Base-by-base conservation (phyloP, 73 alveolate species). In the Durusdinium trenchii region DNA sequence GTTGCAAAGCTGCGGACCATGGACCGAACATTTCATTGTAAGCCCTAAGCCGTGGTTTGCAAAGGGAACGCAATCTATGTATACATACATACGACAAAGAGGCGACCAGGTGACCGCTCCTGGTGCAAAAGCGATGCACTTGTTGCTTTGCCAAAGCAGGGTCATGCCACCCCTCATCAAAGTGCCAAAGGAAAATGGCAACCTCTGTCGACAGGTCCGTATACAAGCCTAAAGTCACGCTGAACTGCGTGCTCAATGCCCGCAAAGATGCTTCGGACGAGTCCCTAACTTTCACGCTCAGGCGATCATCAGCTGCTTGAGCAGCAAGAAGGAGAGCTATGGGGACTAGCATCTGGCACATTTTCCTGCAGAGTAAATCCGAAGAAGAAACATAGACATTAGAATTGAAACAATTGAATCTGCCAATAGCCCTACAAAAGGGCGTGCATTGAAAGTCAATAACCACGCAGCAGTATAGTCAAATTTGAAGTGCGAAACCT, bases 131-230 rank as follows among this genome's bases (percentile, higher is more conserved):
- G 6, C 42, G 10, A 32, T 38, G 81, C 45, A 26, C 42, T 32
- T 67, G 45, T 26, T 32, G 10, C 81, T 32, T 14, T 32, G 81
- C 28, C 81, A 67, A 32, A 67, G 81, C 35, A 32, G 81, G 81
- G 81, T 67, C 81, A 32, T 67, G 81, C 81, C 81, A 67, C 12
- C 14, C 81, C 6, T 67, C 81, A 67, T 67, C 81, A 32, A 67
- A 32, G 14, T 67, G 35, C 45, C 81, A 38, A 10, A 67, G 7
- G 81, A 67, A 67, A 38, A 26, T 10, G 45, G 45, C 42, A 12
- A 32, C 42, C 45, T 32, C n/a, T 67, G 42, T 16, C 45, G 81
- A 14, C 45, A 67, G 81, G 42, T 67, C 81, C 7, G 45, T 67
- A 38, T 67, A 67, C 12, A 67, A 38, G 6, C 81, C 81, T 38